phyloP scores from a whole-genome alignment of 805 yeast genomes.

The Helenozyma baotianmanensis region DNA sequence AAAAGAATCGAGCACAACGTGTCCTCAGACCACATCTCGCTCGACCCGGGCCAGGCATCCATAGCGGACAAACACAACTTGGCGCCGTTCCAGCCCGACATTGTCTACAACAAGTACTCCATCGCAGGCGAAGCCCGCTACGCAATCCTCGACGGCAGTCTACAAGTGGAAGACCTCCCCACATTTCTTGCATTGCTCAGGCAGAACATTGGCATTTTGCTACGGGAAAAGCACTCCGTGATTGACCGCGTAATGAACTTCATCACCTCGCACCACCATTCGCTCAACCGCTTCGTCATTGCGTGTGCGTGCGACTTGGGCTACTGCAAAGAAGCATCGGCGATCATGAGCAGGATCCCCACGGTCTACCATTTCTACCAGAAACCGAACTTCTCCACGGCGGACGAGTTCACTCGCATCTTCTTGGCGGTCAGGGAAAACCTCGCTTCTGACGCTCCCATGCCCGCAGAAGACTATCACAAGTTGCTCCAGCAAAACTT shows the following conservation, averaged over 20 bases:
- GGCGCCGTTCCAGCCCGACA: constrained; percentile 13
- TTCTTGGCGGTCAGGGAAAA: constrained; percentile 4
- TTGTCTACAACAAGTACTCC: constrained; percentile 25
- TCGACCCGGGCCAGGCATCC: background rate
- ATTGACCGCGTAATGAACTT: constrained; percentile 18
- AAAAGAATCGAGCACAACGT: constrained; percentile 15
- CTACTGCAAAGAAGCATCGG: constrained; percentile 22
- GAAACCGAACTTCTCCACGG: constrained; percentile 1
- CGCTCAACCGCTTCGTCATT: constrained; percentile 24
- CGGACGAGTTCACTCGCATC: constrained; percentile 7
- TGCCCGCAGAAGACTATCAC: background rate
- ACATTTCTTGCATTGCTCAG: constrained; percentile 20
- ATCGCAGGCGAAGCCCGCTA: constrained; percentile 14
- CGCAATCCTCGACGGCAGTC: constrained; percentile 26
- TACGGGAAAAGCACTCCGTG: constrained; percentile 6
- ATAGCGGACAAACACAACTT: background rate
- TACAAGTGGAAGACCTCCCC: constrained; percentile 30
- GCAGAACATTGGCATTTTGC: constrained; percentile 7
- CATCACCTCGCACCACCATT: constrained; percentile 20
- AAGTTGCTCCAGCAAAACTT: constrained; percentile 1
- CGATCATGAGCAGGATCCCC: constrained; percentile 18
- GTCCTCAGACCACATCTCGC: background rate
- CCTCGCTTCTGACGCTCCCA: background rate
- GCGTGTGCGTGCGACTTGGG: constrained; percentile 25
- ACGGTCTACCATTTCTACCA: constrained; percentile 6